Percentiles rank a stretch among this genome's conserved stretches.
These are phyloP conservation scores for Gaertneriomyces semiglobifer DNA, from an alignment of 192 early-diverging fungal species.

Conservation along the genomic window DNA sequence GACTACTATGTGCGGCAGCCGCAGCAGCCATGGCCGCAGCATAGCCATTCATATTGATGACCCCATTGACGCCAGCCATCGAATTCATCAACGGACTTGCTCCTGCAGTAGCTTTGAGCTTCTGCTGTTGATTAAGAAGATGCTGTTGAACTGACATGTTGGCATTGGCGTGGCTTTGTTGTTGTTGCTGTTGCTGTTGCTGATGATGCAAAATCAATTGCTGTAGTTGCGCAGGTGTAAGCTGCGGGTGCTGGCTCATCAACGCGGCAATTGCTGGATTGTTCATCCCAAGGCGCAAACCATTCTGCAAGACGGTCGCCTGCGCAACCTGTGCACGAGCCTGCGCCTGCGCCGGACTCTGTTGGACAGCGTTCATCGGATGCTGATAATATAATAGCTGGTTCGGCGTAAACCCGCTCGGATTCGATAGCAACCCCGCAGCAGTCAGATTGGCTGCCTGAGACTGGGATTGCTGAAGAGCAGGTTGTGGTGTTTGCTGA, in stretches of 20 bases:
- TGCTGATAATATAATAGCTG: conserved; percentile 28
- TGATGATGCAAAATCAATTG: conserved; percentile 21
- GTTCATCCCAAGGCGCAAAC: background rate
- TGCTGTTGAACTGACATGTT: conserved; percentile 8
- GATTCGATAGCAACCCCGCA: conserved; percentile 5
- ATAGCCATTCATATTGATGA: background rate
- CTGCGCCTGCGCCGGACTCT: conserved; percentile 9
- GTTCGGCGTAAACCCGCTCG: conserved; percentile 20
- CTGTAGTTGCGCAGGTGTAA: conserved; percentile 16
- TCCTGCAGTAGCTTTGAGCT: conserved; percentile 17
- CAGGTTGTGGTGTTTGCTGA: background rate
- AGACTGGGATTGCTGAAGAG: conserved; percentile 3
- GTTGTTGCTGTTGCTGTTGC: conserved; percentile 25
- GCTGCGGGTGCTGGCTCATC: conserved; percentile 3
- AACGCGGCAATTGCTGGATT: conserved; percentile 13
- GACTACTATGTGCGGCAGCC: background rate
- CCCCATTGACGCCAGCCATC: background rate
- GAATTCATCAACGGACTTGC: background rate
- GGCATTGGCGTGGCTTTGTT: background rate
- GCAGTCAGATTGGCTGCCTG: background rate
- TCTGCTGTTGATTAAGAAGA: conserved; percentile 19
- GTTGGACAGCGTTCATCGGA: conserved; percentile 11
- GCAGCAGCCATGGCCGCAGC: background rate
- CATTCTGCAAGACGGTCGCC: conserved; percentile 6
- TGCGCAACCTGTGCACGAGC: conserved; percentile 16